phyloP scores from a whole-genome alignment of 257 asterid species.

The Eucommia ulmoides region DNA sequence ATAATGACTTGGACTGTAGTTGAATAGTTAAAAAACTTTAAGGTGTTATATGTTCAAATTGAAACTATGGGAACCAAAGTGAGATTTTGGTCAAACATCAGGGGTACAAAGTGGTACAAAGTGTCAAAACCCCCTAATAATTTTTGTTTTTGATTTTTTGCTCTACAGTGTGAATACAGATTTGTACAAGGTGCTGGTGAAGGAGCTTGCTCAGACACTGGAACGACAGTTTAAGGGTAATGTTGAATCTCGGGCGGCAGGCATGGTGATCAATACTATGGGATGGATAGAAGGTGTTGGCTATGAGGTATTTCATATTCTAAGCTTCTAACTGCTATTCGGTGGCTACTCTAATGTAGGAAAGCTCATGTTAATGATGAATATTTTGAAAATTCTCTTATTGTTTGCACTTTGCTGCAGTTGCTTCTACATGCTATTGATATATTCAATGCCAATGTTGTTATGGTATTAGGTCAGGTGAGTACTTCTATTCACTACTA shows the following conservation, averaged over 20 bases:
- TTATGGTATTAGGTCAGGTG: slow-evolving; percentile 98
- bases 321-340: background rate
- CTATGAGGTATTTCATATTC: slow-evolving; percentile 54
- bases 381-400: slow-evolving; percentile 1
- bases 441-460: slow-evolving; percentile 66
- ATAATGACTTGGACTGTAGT: no score
- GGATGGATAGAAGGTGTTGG: slow-evolving; percentile 98
- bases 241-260: slow-evolving; percentile 87
- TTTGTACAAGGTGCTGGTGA: slow-evolving; percentile 77
- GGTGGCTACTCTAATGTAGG: background rate
- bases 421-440: slow-evolving; percentile 90
- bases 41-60: no score
- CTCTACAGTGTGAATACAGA: slow-evolving; percentile 73
- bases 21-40: no score
- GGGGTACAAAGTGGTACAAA: no score
- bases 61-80: no score
- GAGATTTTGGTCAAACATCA: no score
- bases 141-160: slow-evolving; percentile 13
- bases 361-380: background rate
- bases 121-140: no score
- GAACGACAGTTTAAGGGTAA: slow-evolving; percentile 81
- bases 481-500: background rate
- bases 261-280: slow-evolving; percentile 95
- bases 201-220: slow-evolving; percentile 78
- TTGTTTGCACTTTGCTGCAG: slow-evolving; percentile 28